phyloP scores from a whole-genome alignment of 106 monocot species.

The Dendrobium officinale region DNA sequence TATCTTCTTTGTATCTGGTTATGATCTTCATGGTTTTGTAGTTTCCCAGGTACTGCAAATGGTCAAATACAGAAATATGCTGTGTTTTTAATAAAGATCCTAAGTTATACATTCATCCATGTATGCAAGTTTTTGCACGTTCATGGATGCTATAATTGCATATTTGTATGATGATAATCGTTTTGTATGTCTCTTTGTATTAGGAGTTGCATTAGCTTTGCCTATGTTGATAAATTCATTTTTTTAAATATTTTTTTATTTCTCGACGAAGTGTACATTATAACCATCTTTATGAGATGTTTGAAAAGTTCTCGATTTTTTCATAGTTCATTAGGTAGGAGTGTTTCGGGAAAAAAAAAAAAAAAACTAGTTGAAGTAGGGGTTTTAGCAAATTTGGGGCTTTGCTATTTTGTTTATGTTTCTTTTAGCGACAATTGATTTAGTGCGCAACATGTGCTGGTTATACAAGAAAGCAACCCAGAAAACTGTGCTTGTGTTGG shows the following conservation, averaged over 20 bases:
- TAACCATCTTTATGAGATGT: background rate
- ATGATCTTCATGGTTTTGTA: slow-evolving; percentile 82
- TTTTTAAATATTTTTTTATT: background rate
- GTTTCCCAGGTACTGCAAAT: slow-evolving; percentile 74
- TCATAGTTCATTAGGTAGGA: background rate
- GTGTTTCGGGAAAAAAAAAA: background rate
- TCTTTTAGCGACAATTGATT: background rate
- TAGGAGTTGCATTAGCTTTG: background rate
- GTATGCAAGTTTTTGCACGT: background rate
- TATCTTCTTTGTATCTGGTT: slow-evolving; percentile 78
- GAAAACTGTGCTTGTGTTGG: background rate
- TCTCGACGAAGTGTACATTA: background rate
- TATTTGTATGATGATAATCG: background rate
- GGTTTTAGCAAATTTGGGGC: background rate
- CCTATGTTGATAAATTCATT: background rate
- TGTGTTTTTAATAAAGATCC: background rate
- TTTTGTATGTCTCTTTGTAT: background rate
- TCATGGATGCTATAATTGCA: background rate
- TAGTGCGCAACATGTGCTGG: background rate
- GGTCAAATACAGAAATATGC: background rate
- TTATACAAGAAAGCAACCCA: background rate
- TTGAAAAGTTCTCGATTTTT: background rate
- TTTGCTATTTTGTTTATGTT: background rate
- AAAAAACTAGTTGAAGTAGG: background rate
- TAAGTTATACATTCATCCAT: background rate